These are phyloP conservation scores for Candida dajiaensis DNA, from an alignment of 805 yeast species.

Conservation along the genomic window DNA sequence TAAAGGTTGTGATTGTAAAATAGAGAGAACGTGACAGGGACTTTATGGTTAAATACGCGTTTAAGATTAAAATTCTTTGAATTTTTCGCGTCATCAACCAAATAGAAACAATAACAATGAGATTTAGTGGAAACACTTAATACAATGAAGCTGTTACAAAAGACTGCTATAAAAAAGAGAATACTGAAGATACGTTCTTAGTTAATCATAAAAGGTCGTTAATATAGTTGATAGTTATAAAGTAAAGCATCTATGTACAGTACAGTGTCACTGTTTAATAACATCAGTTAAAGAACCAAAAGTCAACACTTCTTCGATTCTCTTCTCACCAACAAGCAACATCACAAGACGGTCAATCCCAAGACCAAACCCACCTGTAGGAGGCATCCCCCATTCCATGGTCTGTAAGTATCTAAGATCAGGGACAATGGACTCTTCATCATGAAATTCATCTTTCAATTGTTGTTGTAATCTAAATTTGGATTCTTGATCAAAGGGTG, in stretches of 20 bases:
- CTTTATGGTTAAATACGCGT: too few relatives aligned
- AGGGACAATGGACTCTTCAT: constrained; percentile 59
- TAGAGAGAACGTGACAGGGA: neutral
- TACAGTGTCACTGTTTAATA: constrained; percentile 39
- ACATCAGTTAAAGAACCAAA: constrained; percentile 77
- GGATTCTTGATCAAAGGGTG: constrained; percentile 61
- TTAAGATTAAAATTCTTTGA: too few relatives aligned
- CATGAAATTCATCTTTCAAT: constrained; percentile 42
- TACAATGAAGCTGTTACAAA: too few relatives aligned
- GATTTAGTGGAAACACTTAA: too few relatives aligned
- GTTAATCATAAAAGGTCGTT: neutral
- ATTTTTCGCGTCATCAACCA: neutral
- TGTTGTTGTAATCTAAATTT: constrained; percentile 60
- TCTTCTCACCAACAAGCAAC: constrained; percentile 56
- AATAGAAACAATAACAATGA: too few relatives aligned
- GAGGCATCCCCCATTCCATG: constrained; percentile 94
- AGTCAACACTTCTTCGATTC: constrained; percentile 71
- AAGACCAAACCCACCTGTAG: constrained; percentile 97
- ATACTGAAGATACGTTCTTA: too few relatives aligned
- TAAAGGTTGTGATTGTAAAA: neutral
- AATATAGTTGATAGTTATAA: neutral
- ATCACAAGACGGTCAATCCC: constrained; percentile 87
- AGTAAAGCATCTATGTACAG: neutral
- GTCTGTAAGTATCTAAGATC: constrained; percentile 67
- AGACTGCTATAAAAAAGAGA: too few relatives aligned